Evolutionary conservation across 495 filamentous ascomycete species (phyloP), one percentile per base, ranked within the genome.

Genomic region (Cryomyces minteri): DNA sequence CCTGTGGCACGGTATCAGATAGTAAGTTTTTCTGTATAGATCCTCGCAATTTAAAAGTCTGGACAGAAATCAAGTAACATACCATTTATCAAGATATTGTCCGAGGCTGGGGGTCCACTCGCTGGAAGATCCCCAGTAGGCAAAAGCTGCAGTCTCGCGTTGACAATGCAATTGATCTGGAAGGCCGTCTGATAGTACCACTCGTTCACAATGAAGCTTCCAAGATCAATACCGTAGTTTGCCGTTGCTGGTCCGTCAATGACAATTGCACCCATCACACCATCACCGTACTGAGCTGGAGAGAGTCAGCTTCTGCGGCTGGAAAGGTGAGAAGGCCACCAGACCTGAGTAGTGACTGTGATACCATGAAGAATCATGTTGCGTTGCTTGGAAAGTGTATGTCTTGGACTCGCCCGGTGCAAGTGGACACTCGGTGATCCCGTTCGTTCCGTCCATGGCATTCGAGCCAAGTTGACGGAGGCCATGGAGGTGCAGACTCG

Each of bases 401-500:
- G 51, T 54, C 29, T 54, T 54, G 6, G 52, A 51, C 11, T 63
- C 49, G 28, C 58, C 57, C 4, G 60, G 60, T 9, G 40, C 11
- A 30, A 38, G 25, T 47, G 44, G 33, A 56, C 59, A 64, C 44
- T 62, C 55, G 5, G 61, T 64, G 9, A 62, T 43, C 29, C 61
- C 61, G 30, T 56, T 56, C 0, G 58, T 55, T 31, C 61, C 61
- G 36, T 64, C 60, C 30, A 58, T 34, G 8, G 43, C 40, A 43
- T 49, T 54, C 18, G 45, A 52, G 41, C 55, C 48, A 18, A 58
- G 46, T 45, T 62, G 60, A 7, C 60, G 43, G 10, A 64, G 46
- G 28, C 61, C 61, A 45, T 64, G 60, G 58, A 56, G 61, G 40
- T 64, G 61, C 25, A 62, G 61, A 5, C 47, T 46, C n/a, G 60